A percentile compares a stretch with the other conserved stretches of the same genome.
Conservation (phyloP, 345 rosid species). For the Adansonia digitata region DNA sequence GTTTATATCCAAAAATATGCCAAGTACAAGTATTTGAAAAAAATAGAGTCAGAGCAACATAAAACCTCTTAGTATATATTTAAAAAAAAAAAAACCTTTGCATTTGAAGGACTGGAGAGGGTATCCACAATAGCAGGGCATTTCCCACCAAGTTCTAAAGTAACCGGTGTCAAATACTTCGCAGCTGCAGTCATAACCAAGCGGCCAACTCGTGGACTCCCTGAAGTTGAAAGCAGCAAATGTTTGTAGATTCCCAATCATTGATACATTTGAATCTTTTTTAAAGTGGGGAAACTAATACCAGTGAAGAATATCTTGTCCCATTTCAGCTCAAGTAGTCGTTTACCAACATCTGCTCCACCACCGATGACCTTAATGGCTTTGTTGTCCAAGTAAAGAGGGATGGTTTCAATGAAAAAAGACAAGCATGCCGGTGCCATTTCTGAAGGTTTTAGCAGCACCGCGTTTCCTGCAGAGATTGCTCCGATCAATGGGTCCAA, state of each 20-base stretch:
- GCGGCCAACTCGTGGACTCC: constrained; percentile 66
- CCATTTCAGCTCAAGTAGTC: constrained; percentile 64
- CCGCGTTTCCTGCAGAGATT: constrained; percentile 87
- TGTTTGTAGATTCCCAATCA: neutral
- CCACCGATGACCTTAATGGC: constrained; percentile 75
- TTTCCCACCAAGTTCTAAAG: constrained; percentile 88
- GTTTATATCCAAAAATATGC: too few species aligned
- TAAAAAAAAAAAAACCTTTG: constrained; percentile 37
- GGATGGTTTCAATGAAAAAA: constrained; percentile 49
- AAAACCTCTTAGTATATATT: too few species aligned
- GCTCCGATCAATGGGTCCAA: constrained; percentile 89
- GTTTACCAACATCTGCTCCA: constrained; percentile 47
- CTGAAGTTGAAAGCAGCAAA: constrained; percentile 25
- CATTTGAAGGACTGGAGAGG: constrained; percentile 37
- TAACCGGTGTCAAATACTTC: constrained; percentile 75
- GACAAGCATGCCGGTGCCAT: constrained; percentile 55
- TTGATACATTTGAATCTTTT: neutral
- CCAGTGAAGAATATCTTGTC: constrained; percentile 96
- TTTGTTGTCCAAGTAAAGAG: constrained; percentile 54
- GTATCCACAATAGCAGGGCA: constrained; percentile 65
- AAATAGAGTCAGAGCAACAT: too few species aligned
- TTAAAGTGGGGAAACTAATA: constrained; percentile 13
- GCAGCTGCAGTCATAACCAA: constrained; percentile 78
- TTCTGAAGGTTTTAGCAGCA: constrained; percentile 69
- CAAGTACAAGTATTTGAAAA: too few species aligned